Base-by-base conservation (phyloP, 345 rosid species). In the Turnera subulata region DNA sequence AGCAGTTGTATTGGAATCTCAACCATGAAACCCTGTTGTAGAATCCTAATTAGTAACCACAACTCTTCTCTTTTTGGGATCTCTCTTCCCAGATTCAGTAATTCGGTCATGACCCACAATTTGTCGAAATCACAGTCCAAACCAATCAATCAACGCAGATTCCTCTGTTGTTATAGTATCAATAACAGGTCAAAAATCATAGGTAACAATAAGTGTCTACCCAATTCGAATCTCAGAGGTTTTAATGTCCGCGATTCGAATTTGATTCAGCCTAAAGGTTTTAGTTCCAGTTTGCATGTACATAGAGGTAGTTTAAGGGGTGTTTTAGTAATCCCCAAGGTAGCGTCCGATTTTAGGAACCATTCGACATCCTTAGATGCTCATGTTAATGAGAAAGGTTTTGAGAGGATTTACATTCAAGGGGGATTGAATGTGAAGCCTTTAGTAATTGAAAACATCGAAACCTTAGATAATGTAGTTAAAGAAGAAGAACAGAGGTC, bases 21-120 rank as follows among this genome's bases (percentile, higher is more conserved):
- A 16, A 71, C 80, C 7, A 73, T 86, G 84, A 92, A 78, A 75
- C 98, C 98, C 58, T 83, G 81, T 66, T 77, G 96, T 76, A 82
- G 80, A 77, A 75, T 83, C 64, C 59, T 83, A 26, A 71, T 86
- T 74, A 68, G 84, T 51, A 80, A 53, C 46, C 80, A 47, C 73
- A 73, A 78, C 38, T 77, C 79, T 48, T 80, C 83, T 11, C 60
- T 86, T 45, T 82, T 79, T 4, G 94, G 94, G 56, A 38, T 59
- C 67, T 73, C 79, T 65, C 52, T 74, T 26, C 53, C 56, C 29
- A 83, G 55, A 61, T 61, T 71, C 39, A 54, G 53, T 10, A 60
- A 18, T 56, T 66, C 70, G 1, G 19, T 49, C 37, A 0, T 51
- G 50, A 32, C 23, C 43, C 20, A 32, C 42, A 83, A 82, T 89